Base-by-base conservation (phyloP, 345 rosid genomes). In the Pistacia vera region DNA sequence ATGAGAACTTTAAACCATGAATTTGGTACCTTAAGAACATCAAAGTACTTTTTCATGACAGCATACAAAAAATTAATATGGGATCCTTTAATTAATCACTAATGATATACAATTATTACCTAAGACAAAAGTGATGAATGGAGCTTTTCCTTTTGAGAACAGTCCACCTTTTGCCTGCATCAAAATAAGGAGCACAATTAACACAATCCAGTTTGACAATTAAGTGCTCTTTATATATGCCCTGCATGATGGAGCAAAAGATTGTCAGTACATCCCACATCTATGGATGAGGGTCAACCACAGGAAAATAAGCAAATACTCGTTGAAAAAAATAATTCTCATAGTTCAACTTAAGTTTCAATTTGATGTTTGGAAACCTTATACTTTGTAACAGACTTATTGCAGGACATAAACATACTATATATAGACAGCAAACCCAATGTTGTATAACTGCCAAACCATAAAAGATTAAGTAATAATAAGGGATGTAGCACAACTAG, bases 101-200 rank as follows among this genome's bases (percentile, higher is more conserved):
- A 30, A 49, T 44, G 65, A 72, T 20, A 51, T 14, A 12, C 36
- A 66, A 70, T 18, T 46, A 78, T 83, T 73, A 92, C 99, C 99
- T 59, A 95, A 75, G 56, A 95, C 98, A 81, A 95, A 95, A 68
- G 92, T 88, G 63, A 93, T 90, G 78, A 89, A 92, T 28, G 88
- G 93, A 77, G 79, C 69, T 82, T 81, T 88, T 80, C 78, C 89
- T 75, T 81, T 80, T 72, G 70, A 54, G 17, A 70, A 78, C 57
- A 60, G 11, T 75, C 78, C 85, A 67, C 72, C 79, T 71, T 67
- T 72, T 63, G 73, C 86, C 95, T 91, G 88, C 83, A 80, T 14
- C 69, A 79, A 44, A 81, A 35, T 46, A 75, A 56, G 59, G 41
- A 70, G 75, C 55, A 71, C 38, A 63, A 55, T 48, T 14, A 52